These are phyloP conservation scores for Penicillium daleae DNA, from an alignment of 495 filamentous ascomycete genomes.

Conservation along the genomic window DNA sequence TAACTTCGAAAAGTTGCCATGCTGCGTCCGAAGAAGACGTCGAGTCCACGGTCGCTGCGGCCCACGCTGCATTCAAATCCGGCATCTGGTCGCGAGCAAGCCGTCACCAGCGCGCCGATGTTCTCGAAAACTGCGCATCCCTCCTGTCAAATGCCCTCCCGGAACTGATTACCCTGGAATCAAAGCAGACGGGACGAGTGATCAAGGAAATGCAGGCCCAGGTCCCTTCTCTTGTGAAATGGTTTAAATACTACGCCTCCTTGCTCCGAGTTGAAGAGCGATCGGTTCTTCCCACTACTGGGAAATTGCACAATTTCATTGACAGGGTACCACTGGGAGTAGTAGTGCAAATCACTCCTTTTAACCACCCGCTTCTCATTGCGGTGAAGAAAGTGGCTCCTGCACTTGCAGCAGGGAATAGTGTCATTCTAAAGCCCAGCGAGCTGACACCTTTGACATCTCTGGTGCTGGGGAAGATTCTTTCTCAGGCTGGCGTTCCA, in stretches of 20 bases:
- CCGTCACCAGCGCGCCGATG: slow-evolving; percentile 54
- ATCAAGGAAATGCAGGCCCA: slow-evolving; percentile 69
- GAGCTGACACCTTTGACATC: slow-evolving; percentile 64
- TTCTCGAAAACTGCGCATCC: slow-evolving; percentile 58
- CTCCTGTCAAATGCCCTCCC: slow-evolving; percentile 54
- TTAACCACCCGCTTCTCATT: slow-evolving; percentile 67
- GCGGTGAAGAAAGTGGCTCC: slow-evolving; percentile 66
- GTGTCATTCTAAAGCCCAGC: slow-evolving; percentile 63
- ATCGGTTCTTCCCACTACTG: slow-evolving; percentile 61
- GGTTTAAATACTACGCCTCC: slow-evolving; percentile 67
- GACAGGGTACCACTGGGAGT: slow-evolving; percentile 64
- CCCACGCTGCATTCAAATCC: slow-evolving; percentile 53
- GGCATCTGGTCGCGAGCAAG: slow-evolving; percentile 63
- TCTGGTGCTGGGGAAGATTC: slow-evolving; percentile 52
- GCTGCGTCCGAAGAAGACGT: slow-evolving; percentile 54
- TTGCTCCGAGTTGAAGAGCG: slow-evolving; percentile 63
- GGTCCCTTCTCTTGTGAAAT: slow-evolving; percentile 61
- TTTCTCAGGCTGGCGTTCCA: slow-evolving; percentile 58
- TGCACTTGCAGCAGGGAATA: slow-evolving; percentile 65
- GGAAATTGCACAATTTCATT: slow-evolving; percentile 64
- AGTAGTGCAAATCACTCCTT: slow-evolving; percentile 66
- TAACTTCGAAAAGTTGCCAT: slow-evolving; percentile 32
- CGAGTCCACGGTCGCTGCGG: slow-evolving; percentile 45
- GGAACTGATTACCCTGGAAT: slow-evolving; percentile 58
- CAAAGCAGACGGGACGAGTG: slow-evolving; percentile 63